phyloP scores from a whole-genome alignment of 768 basidiomycete species.

The Plicaturopsis crispa region DNA sequence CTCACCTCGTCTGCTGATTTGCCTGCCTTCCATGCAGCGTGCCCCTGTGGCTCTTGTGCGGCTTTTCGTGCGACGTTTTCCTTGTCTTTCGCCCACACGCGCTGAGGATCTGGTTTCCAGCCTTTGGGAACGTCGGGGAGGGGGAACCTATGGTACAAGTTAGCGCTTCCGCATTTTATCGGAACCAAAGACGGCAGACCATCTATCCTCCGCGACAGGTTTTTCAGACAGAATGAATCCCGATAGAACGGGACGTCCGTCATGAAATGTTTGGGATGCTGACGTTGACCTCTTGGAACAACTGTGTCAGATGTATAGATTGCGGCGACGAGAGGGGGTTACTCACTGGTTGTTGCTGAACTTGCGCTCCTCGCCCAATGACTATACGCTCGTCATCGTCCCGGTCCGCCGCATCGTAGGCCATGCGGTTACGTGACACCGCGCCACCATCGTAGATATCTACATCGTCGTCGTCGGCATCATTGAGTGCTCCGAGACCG shows the following conservation, averaged over 20 bases:
- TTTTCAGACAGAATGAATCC: slow-evolving; percentile 71
- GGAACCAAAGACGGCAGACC: slow-evolving; percentile 30
- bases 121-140: slow-evolving; percentile 74
- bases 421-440: slow-evolving; percentile 38
- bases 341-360: slow-evolving; percentile 22
- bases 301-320: slow-evolving; percentile 17
- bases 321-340: neutral
- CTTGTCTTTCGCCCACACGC: slow-evolving; percentile 58
- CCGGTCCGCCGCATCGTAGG: slow-evolving; percentile 57
- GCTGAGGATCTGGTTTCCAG: slow-evolving; percentile 80
- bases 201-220: slow-evolving; percentile 63
- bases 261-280: slow-evolving; percentile 46
- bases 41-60: slow-evolving; percentile 14
- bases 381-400: slow-evolving; percentile 55
- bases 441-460: slow-evolving; percentile 64
- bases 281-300: slow-evolving; percentile 25
- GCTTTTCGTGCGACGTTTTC: slow-evolving; percentile 31
- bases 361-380: slow-evolving; percentile 25
- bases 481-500: slow-evolving; percentile 83
- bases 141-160: slow-evolving; percentile 54
- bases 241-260: slow-evolving; percentile 64
- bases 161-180: neutral
- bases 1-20: slow-evolving; percentile 72
- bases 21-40: slow-evolving; percentile 47
- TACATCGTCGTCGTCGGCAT: slow-evolving; percentile 89